phyloP scores from a whole-genome alignment of 106 monocot species.

The Dioscorea dumetorum region DNA sequence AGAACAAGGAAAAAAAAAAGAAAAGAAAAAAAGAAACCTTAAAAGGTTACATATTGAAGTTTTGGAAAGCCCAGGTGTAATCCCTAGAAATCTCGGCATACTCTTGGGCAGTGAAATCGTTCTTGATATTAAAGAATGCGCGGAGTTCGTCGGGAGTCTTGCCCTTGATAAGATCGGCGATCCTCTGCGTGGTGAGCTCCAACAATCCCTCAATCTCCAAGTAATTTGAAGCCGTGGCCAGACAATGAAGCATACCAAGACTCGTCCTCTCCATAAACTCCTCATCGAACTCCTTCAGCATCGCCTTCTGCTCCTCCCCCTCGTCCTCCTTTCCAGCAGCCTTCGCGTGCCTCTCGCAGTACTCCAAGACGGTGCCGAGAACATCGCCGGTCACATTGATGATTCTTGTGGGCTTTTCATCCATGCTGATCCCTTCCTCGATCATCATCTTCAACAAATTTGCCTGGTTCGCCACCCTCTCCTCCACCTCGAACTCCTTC shows the following conservation, averaged over 20 bases:
- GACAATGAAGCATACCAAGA: too few species aligned
- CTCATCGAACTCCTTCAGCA: too few species aligned
- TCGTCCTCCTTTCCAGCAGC: too few species aligned
- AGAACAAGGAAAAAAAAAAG: too few species aligned
- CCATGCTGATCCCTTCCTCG: conserved; percentile 43
- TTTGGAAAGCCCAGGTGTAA: too few species aligned
- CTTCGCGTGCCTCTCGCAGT: conserved; percentile 59
- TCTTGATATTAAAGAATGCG: conserved; percentile 45
- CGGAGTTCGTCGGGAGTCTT: conserved; percentile 66
- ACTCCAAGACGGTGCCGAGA: conserved; percentile 63
- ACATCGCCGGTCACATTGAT: conserved; percentile 45
- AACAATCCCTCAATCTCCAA: conserved; percentile 43
- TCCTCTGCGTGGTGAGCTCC: conserved; percentile 41
- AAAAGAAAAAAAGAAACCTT: too few species aligned
- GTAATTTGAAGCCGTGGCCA: conserved; percentile 31
- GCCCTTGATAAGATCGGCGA: conserved; percentile 61
- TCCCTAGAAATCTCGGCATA: too few species aligned
- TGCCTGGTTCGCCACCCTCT: conserved; percentile 48
- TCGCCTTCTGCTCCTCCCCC: too few species aligned
- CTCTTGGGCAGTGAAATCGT: conserved; percentile 31
- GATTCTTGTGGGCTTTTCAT: conserved; percentile 36
- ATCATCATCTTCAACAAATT: conserved; percentile 50
- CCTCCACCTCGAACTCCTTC: conserved; percentile 52
- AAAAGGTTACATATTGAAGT: too few species aligned
- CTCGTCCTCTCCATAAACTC: too few species aligned